Base-by-base conservation (phyloP, 2,329 filamentous ascomycete genomes). In the Aspergillus quadrilineatus region DNA sequence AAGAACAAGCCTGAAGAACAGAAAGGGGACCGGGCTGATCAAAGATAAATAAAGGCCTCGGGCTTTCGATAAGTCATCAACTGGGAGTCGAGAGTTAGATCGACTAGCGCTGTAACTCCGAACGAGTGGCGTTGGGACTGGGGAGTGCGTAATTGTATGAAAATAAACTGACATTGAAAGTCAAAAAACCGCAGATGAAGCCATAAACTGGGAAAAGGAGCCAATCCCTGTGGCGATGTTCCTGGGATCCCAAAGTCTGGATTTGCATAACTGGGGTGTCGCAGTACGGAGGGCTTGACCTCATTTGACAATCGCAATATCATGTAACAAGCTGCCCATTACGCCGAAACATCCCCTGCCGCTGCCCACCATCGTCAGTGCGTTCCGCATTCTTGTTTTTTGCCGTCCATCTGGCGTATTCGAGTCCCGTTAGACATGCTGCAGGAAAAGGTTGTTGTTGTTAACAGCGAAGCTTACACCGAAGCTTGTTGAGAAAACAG, bases 1-100 rank as follows among this genome's bases (percentile, higher is more conserved):
- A 59, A 49, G 61, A 65, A 58, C 60, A 59, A 59, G 44, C 50
- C 56, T 53, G 49, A 56, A 47, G 44, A 48, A 54, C 26, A 44
- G 28, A 62, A 64, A 57, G 56, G 55, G 60, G 54, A 65, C 60
- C 59, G 65, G 60, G 65, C 59, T 57, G 62, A 65, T 65, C 65
- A 64, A 41, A 10, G 50, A 53, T 36, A 50, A 57, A 50, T 44
- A 57, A 56, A 53, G 43, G 8, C 12, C 17, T 30, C n/a, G 45
- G 41, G 53, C 50, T 39, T 12, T 51, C 28, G 50, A 48, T 59
- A 51, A 57, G 43, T 56, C 58, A 56, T 58, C 53, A 58, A 50
- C 34, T 37, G 17, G 29, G 43, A 43, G 45, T 26, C 28, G 43
- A 30, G 34, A 45, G 41, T 34, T 36, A 22, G 42, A 47, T 22